Base-by-base conservation (phyloP, 2,329 filamentous ascomycete genomes). In the Albifimbria verrucaria region DNA sequence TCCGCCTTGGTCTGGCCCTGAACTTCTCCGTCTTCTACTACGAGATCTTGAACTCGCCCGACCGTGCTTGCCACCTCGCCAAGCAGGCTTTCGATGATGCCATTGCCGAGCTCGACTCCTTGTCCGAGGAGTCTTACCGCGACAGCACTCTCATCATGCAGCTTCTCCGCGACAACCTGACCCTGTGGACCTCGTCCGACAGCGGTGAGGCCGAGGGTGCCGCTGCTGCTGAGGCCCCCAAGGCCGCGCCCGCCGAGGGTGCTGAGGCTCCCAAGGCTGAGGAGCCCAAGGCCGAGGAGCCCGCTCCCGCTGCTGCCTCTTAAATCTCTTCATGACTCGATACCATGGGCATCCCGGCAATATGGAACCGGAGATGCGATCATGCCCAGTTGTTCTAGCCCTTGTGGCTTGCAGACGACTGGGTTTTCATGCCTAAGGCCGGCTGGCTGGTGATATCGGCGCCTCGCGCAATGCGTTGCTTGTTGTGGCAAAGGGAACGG, bases 21-120 rank as follows among this genome's bases (percentile, higher is more conserved):
- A 97, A 97, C 88, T 97, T 97, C 86, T 97, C 92, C 60, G 93
- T 97, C 69, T 97, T 97, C 83, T 96, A 96, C 86, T 96, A 97
- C 78, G 94, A 97, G 85, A 97, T 97, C 74, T 82, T 97, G 72
- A 97, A 97, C 88, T 95, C 92, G 32, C 93, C 92, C 69, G 92
- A 97, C 77, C 91, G 90, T 72, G 93, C 93, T 70, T 97, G 93
- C 86, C 93, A 97, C 74, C 87, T 97, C 63, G 93, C 93, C 77
- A 97, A 97, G 87, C 93, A 97, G 82, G 93, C 94, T 49, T 97
- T 97, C 71, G 93, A 97, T 73, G 93, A 97, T 75, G 93, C 93
- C 69, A 97, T 97, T 74, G 93, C 93, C 70, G 92, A 97, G 86
- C 91, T 97, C 66, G 92, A 97, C 81, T 95, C 92, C 50, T 83